Evolutionary conservation across 2,329 filamentous ascomycete genomes (phyloP), one percentile per base, ranked within the genome.

Genomic region (Emericellopsis atlantica): DNA sequence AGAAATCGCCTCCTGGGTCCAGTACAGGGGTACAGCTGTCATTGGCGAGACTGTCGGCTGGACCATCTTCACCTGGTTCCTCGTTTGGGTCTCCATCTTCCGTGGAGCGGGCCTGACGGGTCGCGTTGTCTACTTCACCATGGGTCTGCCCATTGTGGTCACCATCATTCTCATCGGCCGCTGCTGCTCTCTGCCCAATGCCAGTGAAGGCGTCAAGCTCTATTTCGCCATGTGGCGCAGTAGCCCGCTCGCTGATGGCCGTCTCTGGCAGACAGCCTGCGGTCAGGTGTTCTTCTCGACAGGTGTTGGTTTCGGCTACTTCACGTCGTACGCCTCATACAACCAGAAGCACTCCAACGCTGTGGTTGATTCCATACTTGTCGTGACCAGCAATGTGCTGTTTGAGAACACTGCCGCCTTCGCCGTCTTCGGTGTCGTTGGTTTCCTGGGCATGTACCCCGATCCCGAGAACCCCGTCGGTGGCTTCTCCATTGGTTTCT

Each of bases 51-150:
- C 71, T 0, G 70, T 74, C 3, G 73, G 67, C 10, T 77, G 73
- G 74, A 68, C 64, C 33, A 62, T 65, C 15, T 77, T 78, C 48
- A 68, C 72, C 43, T 75, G 73, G 71, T 73, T 78, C 50, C 53
- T 76, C 1, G 66, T 77, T 47, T 76, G 72, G 70, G 47, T 77
- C 33, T 74, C 68, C 47, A 75, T 79, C 48, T 74, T 76, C 54
- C 67, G 71, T 31, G 69, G 75, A 6, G 71, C 77, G 16, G 70
- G 72, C 0, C 52, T 74, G 44, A 76, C 73, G 2, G 73, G 73
- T 2, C 65, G 72, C 6, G 74, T 75, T 9, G 72, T 76, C 5
- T 77, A 76, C 56, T 74, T 73, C 53, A 76, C 72, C n/a, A 76
- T 77, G 72, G 72, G 71, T 1, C 51, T 77, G 5, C 73, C 74